Percentiles rank a stretch among this genome's conserved stretches.
Evolutionary conservation across 176 grass and related monocot genomes (phyloP).

Genomic region (Typha latifolia): DNA sequence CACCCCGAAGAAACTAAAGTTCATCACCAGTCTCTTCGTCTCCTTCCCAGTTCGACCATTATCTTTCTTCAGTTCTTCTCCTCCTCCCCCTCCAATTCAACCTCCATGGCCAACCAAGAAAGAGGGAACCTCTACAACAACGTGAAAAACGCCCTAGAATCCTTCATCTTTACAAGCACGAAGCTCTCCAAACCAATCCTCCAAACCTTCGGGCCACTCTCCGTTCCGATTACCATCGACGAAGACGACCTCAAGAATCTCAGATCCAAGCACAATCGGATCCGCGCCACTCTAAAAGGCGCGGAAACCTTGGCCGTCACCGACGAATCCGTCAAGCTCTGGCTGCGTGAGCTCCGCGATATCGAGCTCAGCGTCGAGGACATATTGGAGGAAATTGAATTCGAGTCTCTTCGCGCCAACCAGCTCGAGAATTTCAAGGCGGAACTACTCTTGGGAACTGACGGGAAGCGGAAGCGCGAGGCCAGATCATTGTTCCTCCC

Average conservation of each 20-base stretch:
- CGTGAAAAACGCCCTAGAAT: conserved; percentile 9
- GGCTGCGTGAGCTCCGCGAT: conserved; percentile 36
- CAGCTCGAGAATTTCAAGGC: conserved; percentile 33
- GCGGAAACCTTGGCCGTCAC: conserved; percentile 8
- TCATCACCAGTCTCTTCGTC: too few species aligned
- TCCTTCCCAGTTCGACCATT: too few species aligned
- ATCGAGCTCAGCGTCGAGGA: conserved; percentile 27
- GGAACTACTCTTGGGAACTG: conserved; percentile 9
- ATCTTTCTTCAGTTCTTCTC: too few species aligned
- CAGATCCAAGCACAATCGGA: conserved; percentile 7
- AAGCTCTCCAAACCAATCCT: conserved; percentile 16
- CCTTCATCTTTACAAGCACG: conserved; percentile 23
- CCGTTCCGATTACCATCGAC: conserved; percentile 15
- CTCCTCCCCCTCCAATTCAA: too few species aligned
- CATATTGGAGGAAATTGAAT: conserved; percentile 36
- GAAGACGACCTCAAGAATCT: conserved; percentile 12
- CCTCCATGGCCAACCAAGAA: too few species aligned
- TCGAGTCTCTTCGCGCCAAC: conserved; percentile 7
- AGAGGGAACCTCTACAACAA: neutral
- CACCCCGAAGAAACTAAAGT: too few species aligned
- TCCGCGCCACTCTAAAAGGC: conserved; percentile 17
- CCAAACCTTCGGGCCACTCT: conserved; percentile 12
- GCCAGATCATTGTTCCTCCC: conserved; percentile 13
- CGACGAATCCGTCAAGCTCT: conserved; percentile 19
- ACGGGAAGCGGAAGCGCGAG: conserved; percentile 33